A percentile compares a stretch with the other conserved stretches of the same genome.
phyloP scores from a whole-genome alignment of 805 yeast genomes.

The Myxozyma melibiosi region DNA sequence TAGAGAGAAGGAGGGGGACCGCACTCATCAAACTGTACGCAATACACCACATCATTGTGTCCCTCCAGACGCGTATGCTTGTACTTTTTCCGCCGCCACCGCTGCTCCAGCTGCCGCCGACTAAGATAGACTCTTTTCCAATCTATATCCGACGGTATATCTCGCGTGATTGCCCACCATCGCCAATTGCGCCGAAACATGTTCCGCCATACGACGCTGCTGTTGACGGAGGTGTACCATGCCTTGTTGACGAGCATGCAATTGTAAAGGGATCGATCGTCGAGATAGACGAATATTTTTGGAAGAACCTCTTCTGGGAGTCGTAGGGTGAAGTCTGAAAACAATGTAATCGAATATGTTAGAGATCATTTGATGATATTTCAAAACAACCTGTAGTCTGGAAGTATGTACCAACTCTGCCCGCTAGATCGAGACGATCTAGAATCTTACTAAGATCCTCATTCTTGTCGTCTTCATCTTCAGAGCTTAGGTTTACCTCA shows the following conservation, averaged over 20 bases:
- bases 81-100: slow-evolving; percentile 38
- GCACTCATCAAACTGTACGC: slow-evolving; percentile 64
- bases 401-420: neutral
- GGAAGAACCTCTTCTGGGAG: slow-evolving; percentile 28
- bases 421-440: neutral
- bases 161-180: slow-evolving; percentile 14
- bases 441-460: neutral
- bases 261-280: slow-evolving; percentile 6
- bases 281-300: slow-evolving; percentile 23
- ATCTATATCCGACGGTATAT: slow-evolving; percentile 14
- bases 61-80: slow-evolving; percentile 48
- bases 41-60: slow-evolving; percentile 81
- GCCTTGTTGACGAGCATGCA: slow-evolving; percentile 25
- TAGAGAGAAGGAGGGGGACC: neutral
- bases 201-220: slow-evolving; percentile 22
- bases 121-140: slow-evolving; percentile 38
- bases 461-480: neutral
- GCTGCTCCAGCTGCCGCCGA: slow-evolving; percentile 34
- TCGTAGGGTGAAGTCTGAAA: neutral
- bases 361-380: no score
- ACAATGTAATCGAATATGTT: no score
- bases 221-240: slow-evolving; percentile 18
- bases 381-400: neutral
- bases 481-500: neutral
- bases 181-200: slow-evolving; percentile 10